Base-by-base conservation (phyloP, 225 moss, liverwort and hornwort species). In the Polytrichum commune region DNA sequence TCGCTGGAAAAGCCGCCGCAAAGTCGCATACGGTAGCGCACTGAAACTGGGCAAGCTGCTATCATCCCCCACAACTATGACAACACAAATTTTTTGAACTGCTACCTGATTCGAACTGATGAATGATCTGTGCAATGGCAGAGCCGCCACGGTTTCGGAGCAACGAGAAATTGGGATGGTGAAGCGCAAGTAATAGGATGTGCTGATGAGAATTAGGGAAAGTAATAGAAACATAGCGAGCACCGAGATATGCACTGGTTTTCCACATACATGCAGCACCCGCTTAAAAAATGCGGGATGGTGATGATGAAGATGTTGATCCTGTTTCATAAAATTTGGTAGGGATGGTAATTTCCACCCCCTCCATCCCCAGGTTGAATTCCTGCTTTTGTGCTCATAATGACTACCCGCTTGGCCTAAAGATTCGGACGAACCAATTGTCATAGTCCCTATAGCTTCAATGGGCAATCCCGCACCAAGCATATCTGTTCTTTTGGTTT, bases 41-140 rank as follows among this genome's bases (percentile, higher is more conserved):
- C 66, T 83, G 27, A 72, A 74, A 13, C 70, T 67, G n/a, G 83
- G 86, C 5, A 65, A 73, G n/a, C 76, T 66, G 7, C 71, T 72
- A 35, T 86, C 83, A 20, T 78, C 78, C 0, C 83, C 86, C 1
- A 86, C 72, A 5, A 83, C 78, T 1, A 86, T 25, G 56, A 86
- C 78, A 26, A 81, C 73, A 62, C 86, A 86, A 27, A 78, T 29
- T 18, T 5, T 27, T 54, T 75, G 63, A 1, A 4, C 4, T 0
- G 30, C 54, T 0, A 60, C 66, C 35, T 1, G 5, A 54, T 76
- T 72, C 10, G 26, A 62, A 5, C 28, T 53, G 23, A 65, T 27
- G 16, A 79, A 25, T 13, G 46, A 46, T n/a, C 82, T 74, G 55
- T 75, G 74, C 5, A 74, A 26, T 0, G 85, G 85, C 20, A 85